Base-by-base conservation (phyloP, 805 yeast species). In the Cyberlindnera meyerae region DNA sequence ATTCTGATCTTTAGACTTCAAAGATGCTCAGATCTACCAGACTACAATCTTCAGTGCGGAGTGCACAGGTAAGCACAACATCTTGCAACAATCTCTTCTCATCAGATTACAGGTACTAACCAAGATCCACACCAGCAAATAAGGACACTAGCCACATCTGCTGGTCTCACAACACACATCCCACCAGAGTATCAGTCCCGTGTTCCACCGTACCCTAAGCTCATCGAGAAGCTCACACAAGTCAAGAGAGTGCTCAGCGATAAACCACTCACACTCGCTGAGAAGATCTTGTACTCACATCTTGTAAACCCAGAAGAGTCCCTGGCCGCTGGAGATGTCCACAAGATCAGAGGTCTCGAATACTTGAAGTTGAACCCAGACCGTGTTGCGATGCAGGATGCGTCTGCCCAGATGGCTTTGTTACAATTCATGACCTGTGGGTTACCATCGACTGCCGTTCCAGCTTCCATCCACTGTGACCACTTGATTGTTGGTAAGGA, bases 351-450 rank as follows among this genome's bases (percentile, higher is more conserved):
- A 66, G 99, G 98, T 50, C 70, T 79, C 33, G 78, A 89, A 36
- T 93, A 93, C 66, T 74, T 93, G 61, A 93, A 93, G 70, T 74
- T 93, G 54, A 78, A 84, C 60, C 98, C 98, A 17, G 98, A 93
- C 61, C 79, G 98, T 61, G 97, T 93, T 32, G 98, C 98, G 18
- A 90, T 94, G 95, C 98, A 93, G 71, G 98, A 93, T 71, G 98
- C 98, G n/a, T 85, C 96, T 22, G 98, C 98, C 14, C 98, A 93
- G 67, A 93, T 90, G 86, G 98, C 98, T n/a, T 71, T 93, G 50
- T 70, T 93, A 52, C 98, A 93, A 67, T 93, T 93, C 69, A 93
- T 93, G 96, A 87, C 97, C 36, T 90, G 96, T 48, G 95, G 95
- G 25, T 77, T 90, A 76, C 70, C 82, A 34, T 63, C 76, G 25